phyloP scores from a whole-genome alignment of 495 filamentous ascomycete genomes.

The Neurospora sp. region DNA sequence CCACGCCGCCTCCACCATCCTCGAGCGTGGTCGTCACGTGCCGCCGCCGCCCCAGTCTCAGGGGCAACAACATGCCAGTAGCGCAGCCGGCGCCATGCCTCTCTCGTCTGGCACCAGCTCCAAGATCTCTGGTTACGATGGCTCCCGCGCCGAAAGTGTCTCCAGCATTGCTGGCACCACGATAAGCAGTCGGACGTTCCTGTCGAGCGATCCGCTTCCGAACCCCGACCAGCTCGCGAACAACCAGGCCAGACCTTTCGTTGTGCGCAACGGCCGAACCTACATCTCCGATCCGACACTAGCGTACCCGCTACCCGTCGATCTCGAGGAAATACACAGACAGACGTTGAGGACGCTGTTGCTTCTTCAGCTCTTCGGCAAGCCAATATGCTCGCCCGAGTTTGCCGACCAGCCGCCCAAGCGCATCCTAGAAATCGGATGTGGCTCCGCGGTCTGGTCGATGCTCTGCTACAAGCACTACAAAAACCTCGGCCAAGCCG shows the following conservation, averaged over 20 bases:
- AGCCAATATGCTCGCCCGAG: slow-evolving; percentile 63
- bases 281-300: slow-evolving; percentile 69
- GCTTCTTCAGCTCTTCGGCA: slow-evolving; percentile 69
- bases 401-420: slow-evolving; percentile 55
- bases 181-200: slow-evolving; percentile 26
- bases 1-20: slow-evolving; percentile 15
- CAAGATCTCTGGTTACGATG: slow-evolving; percentile 9
- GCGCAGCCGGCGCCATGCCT: slow-evolving; percentile 18
- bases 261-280: slow-evolving; percentile 63
- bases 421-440: slow-evolving; percentile 77
- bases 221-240: slow-evolving; percentile 14
- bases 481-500: slow-evolving; percentile 43
- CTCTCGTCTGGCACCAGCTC: slow-evolving; percentile 19
- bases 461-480: slow-evolving; percentile 74
- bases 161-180: slow-evolving; percentile 27
- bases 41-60: background rate
- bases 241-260: slow-evolving; percentile 51
- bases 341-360: slow-evolving; percentile 79
- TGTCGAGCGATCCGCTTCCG: slow-evolving; percentile 22
- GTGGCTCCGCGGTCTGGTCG: slow-evolving; percentile 85
- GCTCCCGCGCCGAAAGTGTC: slow-evolving; percentile 29
- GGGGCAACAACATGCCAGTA: slow-evolving; percentile 24
- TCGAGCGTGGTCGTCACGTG: slow-evolving; percentile 5
- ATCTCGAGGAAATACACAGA: slow-evolving; percentile 77
- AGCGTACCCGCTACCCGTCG: slow-evolving; percentile 77